Conservation (phyloP, 768 basidiomycete genomes). For the Hysterangium stoloniferum region DNA sequence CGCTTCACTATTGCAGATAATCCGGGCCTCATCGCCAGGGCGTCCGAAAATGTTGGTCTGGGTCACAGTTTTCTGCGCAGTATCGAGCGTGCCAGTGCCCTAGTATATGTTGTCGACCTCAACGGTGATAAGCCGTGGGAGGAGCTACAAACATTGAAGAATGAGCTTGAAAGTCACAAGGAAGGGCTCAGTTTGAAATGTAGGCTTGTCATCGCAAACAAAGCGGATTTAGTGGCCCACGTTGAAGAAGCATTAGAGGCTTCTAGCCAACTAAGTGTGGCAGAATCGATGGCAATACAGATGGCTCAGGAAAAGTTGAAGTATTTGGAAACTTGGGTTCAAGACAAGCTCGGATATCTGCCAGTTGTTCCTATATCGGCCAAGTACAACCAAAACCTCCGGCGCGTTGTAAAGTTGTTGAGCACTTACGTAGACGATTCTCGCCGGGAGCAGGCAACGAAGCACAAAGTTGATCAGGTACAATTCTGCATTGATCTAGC, state of each 20-base stretch:
- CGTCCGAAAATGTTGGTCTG: conserved; percentile 85
- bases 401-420: conserved; percentile 60
- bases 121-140: conserved; percentile 67
- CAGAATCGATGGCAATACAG: conserved; percentile 15
- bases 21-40: conserved; percentile 80
- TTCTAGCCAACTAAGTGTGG: no score
- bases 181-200: conserved; percentile 70
- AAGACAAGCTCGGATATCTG: conserved; percentile 29
- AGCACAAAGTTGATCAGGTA: background rate
- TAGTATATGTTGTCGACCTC: conserved; percentile 91
- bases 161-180: conserved; percentile 82
- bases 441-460: conserved; percentile 13
- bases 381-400: conserved; percentile 78
- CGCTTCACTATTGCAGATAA: conserved; percentile 97
- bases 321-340: conserved; percentile 1
- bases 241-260: conserved; percentile 34
- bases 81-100: conserved; percentile 84
- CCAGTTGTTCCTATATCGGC: conserved; percentile 80
- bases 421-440: conserved; percentile 55
- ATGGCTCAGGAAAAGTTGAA: conserved; percentile 9
- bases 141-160: conserved; percentile 60
- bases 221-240: conserved; percentile 69
- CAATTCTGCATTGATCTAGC: background rate
- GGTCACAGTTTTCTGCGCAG: conserved; percentile 91
- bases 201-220: conserved; percentile 86